phyloP scores from a whole-genome alignment of 495 filamentous ascomycete genomes.

The Coniosporium apollinis region DNA sequence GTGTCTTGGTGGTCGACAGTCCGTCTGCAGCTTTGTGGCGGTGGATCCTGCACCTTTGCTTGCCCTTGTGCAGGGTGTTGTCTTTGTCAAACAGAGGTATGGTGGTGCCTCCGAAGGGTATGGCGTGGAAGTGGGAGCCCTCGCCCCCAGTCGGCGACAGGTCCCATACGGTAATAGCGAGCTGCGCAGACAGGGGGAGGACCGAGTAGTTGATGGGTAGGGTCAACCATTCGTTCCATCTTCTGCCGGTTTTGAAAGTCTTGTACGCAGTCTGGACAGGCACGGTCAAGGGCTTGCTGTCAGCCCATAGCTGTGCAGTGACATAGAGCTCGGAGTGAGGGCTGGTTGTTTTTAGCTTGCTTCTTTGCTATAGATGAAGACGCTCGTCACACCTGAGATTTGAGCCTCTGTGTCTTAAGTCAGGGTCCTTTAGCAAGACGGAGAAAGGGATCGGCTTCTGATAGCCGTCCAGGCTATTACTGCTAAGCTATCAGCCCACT shows the following conservation, averaged over 20 bases:
- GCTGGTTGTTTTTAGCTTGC: constrained; percentile 8
- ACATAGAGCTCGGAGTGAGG: constrained; percentile 77
- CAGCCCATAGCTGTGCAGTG: constrained; percentile 85
- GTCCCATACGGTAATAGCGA: constrained; percentile 95
- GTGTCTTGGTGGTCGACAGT: constrained; percentile 62
- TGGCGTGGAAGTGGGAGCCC: constrained; percentile 49
- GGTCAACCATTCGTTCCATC: constrained; percentile 93
- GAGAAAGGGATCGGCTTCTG: constrained; percentile 66
- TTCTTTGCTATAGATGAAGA: background rate
- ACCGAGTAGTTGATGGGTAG: constrained; percentile 69
- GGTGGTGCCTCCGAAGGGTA: constrained; percentile 91
- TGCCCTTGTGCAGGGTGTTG: constrained; percentile 73
- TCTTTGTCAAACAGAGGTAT: constrained; percentile 80
- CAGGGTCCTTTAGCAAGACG: constrained; percentile 54
- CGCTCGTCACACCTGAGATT: constrained; percentile 37
- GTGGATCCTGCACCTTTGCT: constrained; percentile 80
- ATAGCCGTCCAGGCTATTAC: constrained; percentile 74
- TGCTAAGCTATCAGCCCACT: constrained; percentile 20
- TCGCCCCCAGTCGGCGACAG: constrained; percentile 58
- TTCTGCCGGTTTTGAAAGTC: constrained; percentile 59
- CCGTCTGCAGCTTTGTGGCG: constrained; percentile 75
- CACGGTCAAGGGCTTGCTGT: constrained; percentile 85
- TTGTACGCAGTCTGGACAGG: constrained; percentile 86
- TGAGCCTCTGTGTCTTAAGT: constrained; percentile 73
- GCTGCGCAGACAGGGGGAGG: constrained; percentile 57